Evolutionary conservation across 139 green algal species (phyloP).

Genomic region (Trebouxia sp.): DNA sequence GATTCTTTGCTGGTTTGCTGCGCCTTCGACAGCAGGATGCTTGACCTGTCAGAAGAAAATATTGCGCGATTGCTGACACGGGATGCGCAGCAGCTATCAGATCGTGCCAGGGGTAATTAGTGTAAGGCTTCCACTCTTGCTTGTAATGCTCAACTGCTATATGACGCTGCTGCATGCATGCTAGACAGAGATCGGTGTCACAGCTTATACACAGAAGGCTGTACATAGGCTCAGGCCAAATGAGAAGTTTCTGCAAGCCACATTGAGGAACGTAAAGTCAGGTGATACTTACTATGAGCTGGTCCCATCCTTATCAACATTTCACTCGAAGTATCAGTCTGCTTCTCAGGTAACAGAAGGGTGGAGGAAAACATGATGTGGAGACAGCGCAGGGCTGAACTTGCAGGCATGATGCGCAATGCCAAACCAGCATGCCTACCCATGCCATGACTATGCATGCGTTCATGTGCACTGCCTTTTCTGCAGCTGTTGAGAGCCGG

Average conservation of each 20-base stretch:
- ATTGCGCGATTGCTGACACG: neutral
- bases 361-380: constrained; percentile 24
- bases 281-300: too few species aligned
- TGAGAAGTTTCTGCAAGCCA: constrained; percentile 13
- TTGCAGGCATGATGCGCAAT: neutral
- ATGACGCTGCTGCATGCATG: neutral
- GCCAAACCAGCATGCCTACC: too few species aligned
- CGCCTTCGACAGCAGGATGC: too few species aligned
- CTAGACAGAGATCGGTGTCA: constrained; percentile 15
- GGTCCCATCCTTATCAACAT: neutral
- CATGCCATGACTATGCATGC: too few species aligned
- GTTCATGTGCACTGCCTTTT: too few species aligned
- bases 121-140: too few species aligned
- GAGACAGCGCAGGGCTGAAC: neutral
- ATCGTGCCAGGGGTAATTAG: neutral
- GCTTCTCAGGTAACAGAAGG: neutral
- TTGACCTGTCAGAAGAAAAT: constrained; percentile 1
- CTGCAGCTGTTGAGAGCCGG: too few species aligned
- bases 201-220: constrained; percentile 1
- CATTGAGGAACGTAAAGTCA: constrained; percentile 1
- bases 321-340: neutral
- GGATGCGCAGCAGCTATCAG: constrained; percentile 3
- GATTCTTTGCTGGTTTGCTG: too few species aligned
- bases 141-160: too few species aligned
- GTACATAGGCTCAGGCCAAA: constrained; percentile 15